Base-by-base conservation (phyloP, 78 protist genomes). In the Dictyostelium capitatum region DNA sequence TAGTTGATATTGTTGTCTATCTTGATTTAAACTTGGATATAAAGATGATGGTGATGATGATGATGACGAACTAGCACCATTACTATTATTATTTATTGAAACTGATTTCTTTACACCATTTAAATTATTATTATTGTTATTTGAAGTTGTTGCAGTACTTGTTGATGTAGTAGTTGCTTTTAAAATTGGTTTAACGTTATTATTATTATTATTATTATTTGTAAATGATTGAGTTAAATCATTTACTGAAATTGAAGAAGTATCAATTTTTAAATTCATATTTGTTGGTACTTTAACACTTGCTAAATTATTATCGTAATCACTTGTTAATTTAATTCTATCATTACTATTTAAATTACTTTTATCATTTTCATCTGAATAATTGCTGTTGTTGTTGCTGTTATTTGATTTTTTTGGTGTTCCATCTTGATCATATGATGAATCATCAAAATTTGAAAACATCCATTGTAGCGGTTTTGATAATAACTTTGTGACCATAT, bases 391-490 rank as follows among this genome's bases (percentile, higher is more conserved):
- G 30, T 32, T 67, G 23, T 15, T 25, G 23, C 23, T 67, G 30
- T 32, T 67, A 25, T 59, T 46, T 73, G 51, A 47, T 32, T 32
- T n/a, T 28, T 72, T 47, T 73, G 46, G 79, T 72, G 47, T 73
- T 43, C 17, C 50, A 46, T 37, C 28, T 8, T 25, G 23, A 17
- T 67, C 50, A 15, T 67, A 17, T 32, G 75, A 32, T 15, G 75
- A 32, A 14, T 67, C 75, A 67, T 67, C 75, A 37, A 67, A 67
- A 67, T 67, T 32, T 32, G 79, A 73, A 73, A 73, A 73, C 79
- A 73, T 73, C 79, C 79, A 73, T 23, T 47, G 32, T 12, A 73
- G 57, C 9, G 79, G 79, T 46, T 47, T 73, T n/a, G 79, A 46
- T 47, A 73, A 73, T 20, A 73, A 11, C 25, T 47, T 73, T 20